Conservation (phyloP, 805 yeast species). For the Ogataea glucozyma region DNA sequence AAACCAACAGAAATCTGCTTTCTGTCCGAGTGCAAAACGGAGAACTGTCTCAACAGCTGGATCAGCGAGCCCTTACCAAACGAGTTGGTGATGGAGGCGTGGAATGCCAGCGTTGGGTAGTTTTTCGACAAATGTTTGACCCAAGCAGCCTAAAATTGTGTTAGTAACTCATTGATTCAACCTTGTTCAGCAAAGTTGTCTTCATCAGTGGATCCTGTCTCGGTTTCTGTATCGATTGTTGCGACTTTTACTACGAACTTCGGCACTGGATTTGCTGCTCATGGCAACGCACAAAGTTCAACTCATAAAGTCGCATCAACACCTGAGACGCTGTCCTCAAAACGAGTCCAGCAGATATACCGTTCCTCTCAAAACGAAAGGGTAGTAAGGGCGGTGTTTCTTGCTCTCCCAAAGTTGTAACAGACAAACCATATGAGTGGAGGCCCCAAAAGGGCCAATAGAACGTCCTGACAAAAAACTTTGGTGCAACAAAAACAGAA, state of each 20-base stretch:
- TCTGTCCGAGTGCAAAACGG: constrained; percentile 86
- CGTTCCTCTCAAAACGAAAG: constrained; percentile 49
- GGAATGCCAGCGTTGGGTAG: constrained; percentile 95
- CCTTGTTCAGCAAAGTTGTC: constrained; percentile 2
- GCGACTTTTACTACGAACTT: constrained; percentile 88
- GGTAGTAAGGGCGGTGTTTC: constrained; percentile 51
- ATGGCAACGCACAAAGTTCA: constrained; percentile 54
- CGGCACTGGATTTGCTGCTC: constrained; percentile 33
- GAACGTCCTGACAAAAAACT: constrained; percentile 82
- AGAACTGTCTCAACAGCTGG: constrained; percentile 89
- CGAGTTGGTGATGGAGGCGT: constrained; percentile 95
- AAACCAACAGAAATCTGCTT: constrained; percentile 96
- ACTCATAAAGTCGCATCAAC: constrained; percentile 73
- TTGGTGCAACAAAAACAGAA: constrained; percentile 50
- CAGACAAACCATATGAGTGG: constrained; percentile 67
- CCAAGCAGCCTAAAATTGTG: constrained; percentile 85
- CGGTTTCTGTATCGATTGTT: constrained; percentile 45
- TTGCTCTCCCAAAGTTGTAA: constrained; percentile 96
- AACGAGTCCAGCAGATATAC: constrained; percentile 36
- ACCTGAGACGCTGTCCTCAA: constrained; percentile 42
- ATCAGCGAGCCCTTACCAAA: constrained; percentile 97
- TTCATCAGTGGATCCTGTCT: constrained; percentile 3
- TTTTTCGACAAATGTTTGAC: constrained; percentile 90
- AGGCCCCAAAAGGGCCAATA: constrained; percentile 22
- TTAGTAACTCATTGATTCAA: constrained; percentile 15